These are phyloP conservation scores for Heliosperma pusillum DNA, from an alignment of 148 eudicot genomes.

Conservation along the genomic window DNA sequence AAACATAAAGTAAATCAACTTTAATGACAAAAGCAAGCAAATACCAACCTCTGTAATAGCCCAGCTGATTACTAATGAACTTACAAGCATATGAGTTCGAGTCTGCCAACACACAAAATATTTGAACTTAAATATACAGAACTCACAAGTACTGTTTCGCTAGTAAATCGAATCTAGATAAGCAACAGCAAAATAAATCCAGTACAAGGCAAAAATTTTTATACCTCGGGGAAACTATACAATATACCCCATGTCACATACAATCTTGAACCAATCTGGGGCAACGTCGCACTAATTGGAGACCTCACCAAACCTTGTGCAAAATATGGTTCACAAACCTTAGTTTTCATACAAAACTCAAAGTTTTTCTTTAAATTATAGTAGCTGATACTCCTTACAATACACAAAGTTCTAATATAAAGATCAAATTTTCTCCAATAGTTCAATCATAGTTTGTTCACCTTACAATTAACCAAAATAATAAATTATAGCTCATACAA, in stretches of 20 bases:
- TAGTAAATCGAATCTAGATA: not conserved
- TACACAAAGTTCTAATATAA: too few relatives aligned
- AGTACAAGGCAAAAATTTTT: not conserved
- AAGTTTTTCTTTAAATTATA: too few relatives aligned
- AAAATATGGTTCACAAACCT: not conserved
- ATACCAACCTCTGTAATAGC: slow-evolving; percentile 76
- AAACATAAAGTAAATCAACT: not conserved
- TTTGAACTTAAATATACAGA: not conserved
- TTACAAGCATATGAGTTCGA: slow-evolving; percentile 67
- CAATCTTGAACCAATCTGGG: slow-evolving; percentile 83
- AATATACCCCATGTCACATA: slow-evolving; percentile 90
- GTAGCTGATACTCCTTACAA: too few relatives aligned
- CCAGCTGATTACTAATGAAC: slow-evolving; percentile 95
- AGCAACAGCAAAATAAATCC: not conserved
- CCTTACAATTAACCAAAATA: not conserved
- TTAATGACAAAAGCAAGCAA: not conserved
- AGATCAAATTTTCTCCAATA: too few relatives aligned
- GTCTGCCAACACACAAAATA: slow-evolving; percentile 35
- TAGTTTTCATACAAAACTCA: not conserved
- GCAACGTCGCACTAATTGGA: slow-evolving; percentile 82
- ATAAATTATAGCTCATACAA: not conserved
- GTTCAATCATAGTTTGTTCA: too few relatives aligned
- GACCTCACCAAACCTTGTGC: slow-evolving; percentile 83
- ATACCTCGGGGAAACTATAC: slow-evolving; percentile 88
- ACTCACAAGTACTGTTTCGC: too few relatives aligned